These are phyloP conservation scores for Bipolaris victoriae DNA, from an alignment of 2,329 filamentous ascomycete genomes.

Conservation along the genomic window DNA sequence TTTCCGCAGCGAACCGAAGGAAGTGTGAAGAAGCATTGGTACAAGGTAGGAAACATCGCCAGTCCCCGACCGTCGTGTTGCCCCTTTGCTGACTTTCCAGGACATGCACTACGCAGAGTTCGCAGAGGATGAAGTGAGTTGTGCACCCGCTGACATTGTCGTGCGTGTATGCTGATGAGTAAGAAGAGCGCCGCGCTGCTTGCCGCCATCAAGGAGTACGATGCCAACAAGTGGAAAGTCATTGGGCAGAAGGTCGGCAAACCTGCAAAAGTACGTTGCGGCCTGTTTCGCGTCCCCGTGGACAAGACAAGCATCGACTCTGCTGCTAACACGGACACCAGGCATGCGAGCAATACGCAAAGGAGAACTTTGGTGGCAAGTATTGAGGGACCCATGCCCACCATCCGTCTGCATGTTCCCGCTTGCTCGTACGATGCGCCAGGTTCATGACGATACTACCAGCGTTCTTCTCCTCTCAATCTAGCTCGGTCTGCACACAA, in stretches of 20 bases:
- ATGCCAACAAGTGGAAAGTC: slow-evolving; percentile 97
- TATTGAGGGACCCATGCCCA: slow-evolving; percentile 46
- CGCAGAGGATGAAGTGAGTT: slow-evolving; percentile 86
- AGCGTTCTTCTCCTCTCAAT: slow-evolving; percentile 40
- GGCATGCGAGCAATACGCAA: slow-evolving; percentile 92
- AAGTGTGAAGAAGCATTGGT: slow-evolving; percentile 99
- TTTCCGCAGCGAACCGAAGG: slow-evolving; percentile 94
- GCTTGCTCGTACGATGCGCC: slow-evolving; percentile 37
- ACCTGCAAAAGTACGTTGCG: slow-evolving; percentile 78
- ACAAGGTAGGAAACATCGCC: slow-evolving; percentile 70
- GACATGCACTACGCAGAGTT: slow-evolving; percentile 99
- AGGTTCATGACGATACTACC: slow-evolving; percentile 50
- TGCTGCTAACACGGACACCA: slow-evolving; percentile 46
- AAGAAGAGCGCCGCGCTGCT: slow-evolving; percentile 76
- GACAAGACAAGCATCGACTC: slow-evolving; percentile 4
- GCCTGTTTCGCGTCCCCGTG: slow-evolving; percentile 8
- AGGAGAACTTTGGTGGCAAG: slow-evolving; percentile 81
- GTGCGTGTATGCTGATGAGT: slow-evolving; percentile 34
- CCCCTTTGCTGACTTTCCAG: slow-evolving; percentile 54
- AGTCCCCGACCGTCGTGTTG: slow-evolving; percentile 19
- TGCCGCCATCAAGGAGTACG: slow-evolving; percentile 97
- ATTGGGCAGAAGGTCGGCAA: slow-evolving; percentile 98
- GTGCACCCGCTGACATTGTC: background rate
- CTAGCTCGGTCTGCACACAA: slow-evolving; percentile 40
- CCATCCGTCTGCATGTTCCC: slow-evolving; percentile 48